Percentiles rank a stretch among this genome's conserved stretches.
phyloP scores from a whole-genome alignment of 2,329 filamentous ascomycete species.

The Canariomyces notabilis region DNA sequence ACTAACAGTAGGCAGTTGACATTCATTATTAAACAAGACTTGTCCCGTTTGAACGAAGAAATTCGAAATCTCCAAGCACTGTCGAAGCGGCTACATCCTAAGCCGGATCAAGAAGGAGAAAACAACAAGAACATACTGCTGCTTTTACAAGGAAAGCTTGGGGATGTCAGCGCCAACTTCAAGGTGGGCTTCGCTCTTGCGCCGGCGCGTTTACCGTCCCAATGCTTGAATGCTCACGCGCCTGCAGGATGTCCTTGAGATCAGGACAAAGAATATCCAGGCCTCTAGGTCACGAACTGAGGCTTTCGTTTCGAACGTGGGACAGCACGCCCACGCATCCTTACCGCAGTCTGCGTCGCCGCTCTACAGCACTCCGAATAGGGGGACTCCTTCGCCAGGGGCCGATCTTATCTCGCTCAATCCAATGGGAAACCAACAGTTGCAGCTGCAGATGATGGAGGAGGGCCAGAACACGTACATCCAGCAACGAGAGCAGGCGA shows the following conservation, averaged over 20 bases:
- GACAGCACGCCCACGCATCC: constrained; percentile 65
- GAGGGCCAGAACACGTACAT: constrained; percentile 88
- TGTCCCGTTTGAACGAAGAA: constrained; percentile 76
- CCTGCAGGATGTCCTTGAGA: constrained; percentile 73
- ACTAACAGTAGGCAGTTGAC: constrained; percentile 49
- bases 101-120: constrained; percentile 76
- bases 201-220: not conserved
- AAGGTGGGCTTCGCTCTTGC: constrained; percentile 42
- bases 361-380: constrained; percentile 72
- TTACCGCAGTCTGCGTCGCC: constrained; percentile 75
- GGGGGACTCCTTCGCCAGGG: constrained; percentile 61
- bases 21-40: constrained; percentile 96
- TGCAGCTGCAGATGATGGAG: constrained; percentile 84
- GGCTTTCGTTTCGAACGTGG: constrained; percentile 91
- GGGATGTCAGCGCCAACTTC: constrained; percentile 90
- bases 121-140: constrained; percentile 98
- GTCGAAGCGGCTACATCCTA: constrained; percentile 70
- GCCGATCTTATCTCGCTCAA: constrained; percentile 79
- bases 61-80: constrained; percentile 78
- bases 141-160: constrained; percentile 83
- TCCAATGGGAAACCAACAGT: constrained; percentile 66
- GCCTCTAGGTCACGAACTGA: constrained; percentile 87
- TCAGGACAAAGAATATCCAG: constrained; percentile 96
- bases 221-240: constrained; percentile 2
- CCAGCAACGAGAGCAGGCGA: constrained; percentile 87